Percentiles rank a stretch among this genome's conserved stretches.
Conservation (phyloP, 2,329 filamentous ascomycete species). For the Scedosporium boydii region DNA sequence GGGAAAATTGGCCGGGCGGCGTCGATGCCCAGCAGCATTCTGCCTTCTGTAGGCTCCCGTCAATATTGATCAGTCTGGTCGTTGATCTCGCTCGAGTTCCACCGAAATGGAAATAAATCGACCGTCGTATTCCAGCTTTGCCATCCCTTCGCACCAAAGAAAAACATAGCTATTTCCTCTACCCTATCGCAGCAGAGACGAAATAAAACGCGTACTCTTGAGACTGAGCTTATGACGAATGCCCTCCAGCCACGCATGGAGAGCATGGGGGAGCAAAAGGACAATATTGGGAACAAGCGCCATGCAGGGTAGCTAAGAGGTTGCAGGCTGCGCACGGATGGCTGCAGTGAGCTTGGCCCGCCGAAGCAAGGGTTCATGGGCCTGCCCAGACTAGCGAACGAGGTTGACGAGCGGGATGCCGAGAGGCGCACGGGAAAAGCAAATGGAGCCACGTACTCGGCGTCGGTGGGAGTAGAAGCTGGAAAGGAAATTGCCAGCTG, state of each 20-base stretch:
- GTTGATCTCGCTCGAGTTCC: too few species aligned
- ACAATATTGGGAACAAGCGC: not conserved
- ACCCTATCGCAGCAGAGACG: not conserved
- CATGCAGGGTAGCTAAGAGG: not conserved
- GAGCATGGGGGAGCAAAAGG: not conserved
- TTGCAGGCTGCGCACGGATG: not conserved
- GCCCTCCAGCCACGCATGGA: not conserved
- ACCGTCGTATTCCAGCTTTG: too few species aligned
- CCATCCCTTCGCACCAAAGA: too few species aligned
- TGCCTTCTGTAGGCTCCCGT: too few species aligned
- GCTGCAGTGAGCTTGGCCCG: not conserved
- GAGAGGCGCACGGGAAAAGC: not conserved
- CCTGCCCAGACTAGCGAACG: too few species aligned
- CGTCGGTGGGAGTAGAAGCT: not conserved
- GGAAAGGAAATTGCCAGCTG: too few species aligned
- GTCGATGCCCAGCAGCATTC: not conserved
- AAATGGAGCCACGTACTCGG: not conserved
- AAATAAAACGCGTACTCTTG: constrained; percentile 8
- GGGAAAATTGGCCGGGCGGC: not conserved
- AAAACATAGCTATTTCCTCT: not conserved
- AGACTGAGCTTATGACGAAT: not conserved
- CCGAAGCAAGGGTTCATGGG: not conserved
- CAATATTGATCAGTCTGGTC: too few species aligned
- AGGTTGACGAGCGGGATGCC: not conserved
- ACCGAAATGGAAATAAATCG: too few species aligned